Evolutionary conservation across 2,329 filamentous ascomycete species (phyloP).

Genomic region (Aspergillus pseudonomiae): DNA sequence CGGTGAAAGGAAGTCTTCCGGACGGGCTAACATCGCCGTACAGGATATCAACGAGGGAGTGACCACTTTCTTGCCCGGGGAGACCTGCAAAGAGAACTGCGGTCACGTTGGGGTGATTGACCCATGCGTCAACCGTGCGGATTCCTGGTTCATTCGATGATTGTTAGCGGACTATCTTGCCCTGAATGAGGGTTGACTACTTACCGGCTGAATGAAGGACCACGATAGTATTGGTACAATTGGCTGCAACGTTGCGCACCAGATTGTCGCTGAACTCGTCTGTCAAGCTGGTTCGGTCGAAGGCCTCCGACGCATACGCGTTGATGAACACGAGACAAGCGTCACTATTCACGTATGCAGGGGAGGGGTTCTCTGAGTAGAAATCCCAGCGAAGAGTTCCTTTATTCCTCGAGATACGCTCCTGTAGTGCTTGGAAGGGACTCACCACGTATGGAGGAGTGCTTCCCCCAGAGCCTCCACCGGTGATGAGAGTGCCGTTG

Average conservation of each 20-base stretch:
- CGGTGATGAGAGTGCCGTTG: conserved; percentile 52
- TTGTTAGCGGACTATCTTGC: not conserved
- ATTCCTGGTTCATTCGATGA: conserved; percentile 23
- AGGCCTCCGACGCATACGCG: conserved; percentile 42
- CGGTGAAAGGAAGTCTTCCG: conserved; percentile 54
- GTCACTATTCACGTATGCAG: conserved; percentile 6
- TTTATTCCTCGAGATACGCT: conserved; percentile 56
- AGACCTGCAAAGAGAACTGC: conserved; percentile 66
- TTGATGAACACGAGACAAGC: conserved; percentile 62
- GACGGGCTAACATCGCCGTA: conserved; percentile 51
- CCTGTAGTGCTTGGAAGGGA: conserved; percentile 59
- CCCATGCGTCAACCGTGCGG: conserved; percentile 58
- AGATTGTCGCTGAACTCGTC: conserved; percentile 55
- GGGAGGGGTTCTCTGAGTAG: conserved; percentile 49
- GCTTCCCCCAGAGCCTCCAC: conserved; percentile 54
- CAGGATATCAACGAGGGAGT: conserved; percentile 56
- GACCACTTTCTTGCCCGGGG: conserved; percentile 64
- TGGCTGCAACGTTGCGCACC: conserved; percentile 58
- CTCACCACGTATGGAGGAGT: conserved; percentile 48
- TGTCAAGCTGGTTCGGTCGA: conserved; percentile 36
- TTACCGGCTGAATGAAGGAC: conserved; percentile 64
- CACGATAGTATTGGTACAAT: conserved; percentile 65
- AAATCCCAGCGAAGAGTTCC: conserved; percentile 65
- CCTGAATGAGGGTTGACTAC: fast-evolving
- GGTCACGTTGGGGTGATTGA: conserved; percentile 65